Percentiles rank a stretch among this genome's conserved stretches.
Conservation (phyloP, 768 basidiomycete species). For the Leccinum pellstonianum region DNA sequence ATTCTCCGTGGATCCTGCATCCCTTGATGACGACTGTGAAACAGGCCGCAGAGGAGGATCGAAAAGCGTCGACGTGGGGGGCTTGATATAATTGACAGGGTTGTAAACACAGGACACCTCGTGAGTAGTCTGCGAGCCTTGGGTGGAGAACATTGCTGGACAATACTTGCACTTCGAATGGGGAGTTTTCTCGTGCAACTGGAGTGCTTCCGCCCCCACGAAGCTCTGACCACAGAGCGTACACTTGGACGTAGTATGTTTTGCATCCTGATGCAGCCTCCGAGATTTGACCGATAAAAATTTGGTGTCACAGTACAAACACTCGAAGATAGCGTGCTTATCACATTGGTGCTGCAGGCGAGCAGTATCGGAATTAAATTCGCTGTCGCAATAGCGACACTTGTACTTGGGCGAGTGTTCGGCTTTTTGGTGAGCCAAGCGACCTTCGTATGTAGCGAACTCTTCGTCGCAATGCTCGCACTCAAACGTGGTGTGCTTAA, state of each 20-base stretch:
- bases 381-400: constrained; percentile 12
- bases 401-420: constrained; percentile 1
- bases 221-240: background rate
- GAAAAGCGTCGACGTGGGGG: background rate
- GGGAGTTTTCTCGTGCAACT: background rate
- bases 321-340: constrained; percentile 13
- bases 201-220: background rate
- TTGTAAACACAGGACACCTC: constrained; percentile 3
- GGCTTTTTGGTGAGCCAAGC: constrained; percentile 10
- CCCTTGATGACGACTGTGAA: background rate
- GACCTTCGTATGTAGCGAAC: constrained; percentile 6
- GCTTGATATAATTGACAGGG: background rate
- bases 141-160: background rate
- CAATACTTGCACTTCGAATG: constrained; percentile 14
- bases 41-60: background rate
- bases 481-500: constrained; percentile 12
- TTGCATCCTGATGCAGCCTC: constrained; percentile 11
- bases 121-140: constrained; percentile 1
- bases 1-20: background rate
- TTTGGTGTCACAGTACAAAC: constrained; percentile 8
- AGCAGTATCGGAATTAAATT: constrained; percentile 7
- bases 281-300: constrained; percentile 8
- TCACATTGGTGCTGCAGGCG: constrained; percentile 11
- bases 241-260: constrained; percentile 6
- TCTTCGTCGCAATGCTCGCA: constrained; percentile 10